Evolutionary conservation across 176 grass and related monocot genomes (phyloP), one percentile per base, ranked within the genome.

Genomic region (Miscanthus lutarioriparius): DNA sequence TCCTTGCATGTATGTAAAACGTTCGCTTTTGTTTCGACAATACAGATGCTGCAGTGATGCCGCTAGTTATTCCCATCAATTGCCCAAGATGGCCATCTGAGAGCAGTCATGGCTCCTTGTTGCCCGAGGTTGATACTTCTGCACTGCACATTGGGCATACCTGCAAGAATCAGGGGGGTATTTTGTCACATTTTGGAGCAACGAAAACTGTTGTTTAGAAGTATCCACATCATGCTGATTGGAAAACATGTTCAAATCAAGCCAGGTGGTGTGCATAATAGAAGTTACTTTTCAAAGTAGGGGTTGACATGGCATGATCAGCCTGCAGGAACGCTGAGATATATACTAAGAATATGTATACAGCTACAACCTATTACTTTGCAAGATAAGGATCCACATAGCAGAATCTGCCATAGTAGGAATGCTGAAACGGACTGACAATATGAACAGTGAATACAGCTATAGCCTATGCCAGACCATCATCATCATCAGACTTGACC

Each of bases 91-190:
- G 53, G 80, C 23, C 41, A 70, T 49, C 19, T 28, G 12, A 25
- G 66, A n/a, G 23, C 65, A 66, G 36, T 96, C 84, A 91, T 43
- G 78, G 86, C 44, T 92, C 75, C 70, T 82, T 87, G 56, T 81
- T 91, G 38, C 82, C 90, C 11, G 92, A 89, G 64, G 90, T 94
- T 66, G 94, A 97, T 85, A 97, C 94, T 86, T 97, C 94, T 13
- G 90, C 73, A 6, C 92, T 94, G 77, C 94, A 97, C 88, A 97
- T 88, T 49, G 94, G 94, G 73, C 94, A 97, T 63, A 84, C 88
- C 94, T 97, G 77, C 85, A 87, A 80, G 65, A 58, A 23, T 47
- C 33, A 84, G 41, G 36, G 43, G 40, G 33, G 33, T 20, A 67
- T 15, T 33, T 90, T 35, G 74, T 90, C 47, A 87, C 25, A 38